Evolutionary conservation across 2,329 filamentous ascomycete genomes (phyloP).

Genomic region (Basipetospora chlamydospora): DNA sequence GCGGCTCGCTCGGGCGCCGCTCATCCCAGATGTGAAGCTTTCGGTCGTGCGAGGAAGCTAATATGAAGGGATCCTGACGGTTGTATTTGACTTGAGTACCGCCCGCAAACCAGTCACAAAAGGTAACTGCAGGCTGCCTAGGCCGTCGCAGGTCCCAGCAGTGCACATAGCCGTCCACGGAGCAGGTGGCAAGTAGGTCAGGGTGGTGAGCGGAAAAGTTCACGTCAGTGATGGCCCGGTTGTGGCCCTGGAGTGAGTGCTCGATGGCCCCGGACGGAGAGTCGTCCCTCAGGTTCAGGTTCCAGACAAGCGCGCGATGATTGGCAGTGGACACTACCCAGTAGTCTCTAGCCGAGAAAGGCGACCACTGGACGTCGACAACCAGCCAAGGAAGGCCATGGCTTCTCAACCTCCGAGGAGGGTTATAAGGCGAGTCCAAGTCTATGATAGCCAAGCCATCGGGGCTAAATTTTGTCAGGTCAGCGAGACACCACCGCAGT

Average conservation of each 20-base stretch:
- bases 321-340: slow-evolving; percentile 94
- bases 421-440: slow-evolving; percentile 75
- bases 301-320: slow-evolving; percentile 89
- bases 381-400: slow-evolving; percentile 89
- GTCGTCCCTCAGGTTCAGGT: slow-evolving; percentile 66
- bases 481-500: too few relatives aligned
- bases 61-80: slow-evolving; percentile 67
- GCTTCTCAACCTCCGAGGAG: slow-evolving; percentile 65
- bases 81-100: slow-evolving; percentile 95
- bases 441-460: slow-evolving; percentile 86
- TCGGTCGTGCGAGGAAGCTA: slow-evolving; percentile 83
- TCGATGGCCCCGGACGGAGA: slow-evolving; percentile 60
- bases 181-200: slow-evolving; percentile 77
- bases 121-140: slow-evolving; percentile 58
- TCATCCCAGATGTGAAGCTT: slow-evolving; percentile 85
- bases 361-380: slow-evolving; percentile 93
- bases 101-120: slow-evolving; percentile 86
- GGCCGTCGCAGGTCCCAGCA: slow-evolving; percentile 78
- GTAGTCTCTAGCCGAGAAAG: slow-evolving; percentile 75
- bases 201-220: slow-evolving; percentile 92
- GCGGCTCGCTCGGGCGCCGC: slow-evolving; percentile 59
- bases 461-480: slow-evolving; percentile 42
- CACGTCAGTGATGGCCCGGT: slow-evolving; percentile 83
- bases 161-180: slow-evolving; percentile 85
- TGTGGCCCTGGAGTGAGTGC: slow-evolving; percentile 70